Percentiles rank a stretch among this genome's conserved stretches.
Conservation (phyloP, 2,329 filamentous ascomycete genomes). For the Bisporella sp. region DNA sequence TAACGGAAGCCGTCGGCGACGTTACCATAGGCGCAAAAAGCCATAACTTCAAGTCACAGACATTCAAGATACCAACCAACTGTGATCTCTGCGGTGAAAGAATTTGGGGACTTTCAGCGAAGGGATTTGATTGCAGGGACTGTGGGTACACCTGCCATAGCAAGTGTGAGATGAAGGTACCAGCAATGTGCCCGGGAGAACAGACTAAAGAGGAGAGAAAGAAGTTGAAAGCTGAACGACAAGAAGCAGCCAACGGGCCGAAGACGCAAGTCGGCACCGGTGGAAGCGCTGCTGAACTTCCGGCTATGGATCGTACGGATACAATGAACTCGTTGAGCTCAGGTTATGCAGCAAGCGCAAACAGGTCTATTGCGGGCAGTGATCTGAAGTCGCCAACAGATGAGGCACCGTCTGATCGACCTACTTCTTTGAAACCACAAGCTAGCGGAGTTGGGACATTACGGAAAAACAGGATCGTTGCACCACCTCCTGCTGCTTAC, state of each 20-base stretch:
- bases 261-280: conserved; percentile 26
- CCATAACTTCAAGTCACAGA: conserved; percentile 98
- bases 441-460: conserved; percentile 15
- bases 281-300: conserved; percentile 53
- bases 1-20: conserved; percentile 86
- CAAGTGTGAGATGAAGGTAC: conserved; percentile 99
- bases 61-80: conserved; percentile 98
- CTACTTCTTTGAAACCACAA: conserved; percentile 17
- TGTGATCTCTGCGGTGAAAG: conserved; percentile 94
- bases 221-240: conserved; percentile 80
- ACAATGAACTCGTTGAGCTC: conserved; percentile 90
- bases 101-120: conserved; percentile 94
- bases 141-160: conserved; percentile 97
- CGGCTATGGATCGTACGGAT: conserved; percentile 65
- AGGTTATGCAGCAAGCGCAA: conserved; percentile 73
- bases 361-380: conserved; percentile 64
- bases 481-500: conserved; percentile 80
- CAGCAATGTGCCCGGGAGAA: conserved; percentile 90
- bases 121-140: conserved; percentile 92
- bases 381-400: conserved; percentile 41
- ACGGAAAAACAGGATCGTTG: conserved; percentile 68
- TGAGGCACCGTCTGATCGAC: conserved; percentile 37
- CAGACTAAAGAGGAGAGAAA: conserved; percentile 92
- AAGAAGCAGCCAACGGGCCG: conserved; percentile 60
- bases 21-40: conserved; percentile 87